Conservation (phyloP, 306 rosid species). For the Trifolium pratense region DNA sequence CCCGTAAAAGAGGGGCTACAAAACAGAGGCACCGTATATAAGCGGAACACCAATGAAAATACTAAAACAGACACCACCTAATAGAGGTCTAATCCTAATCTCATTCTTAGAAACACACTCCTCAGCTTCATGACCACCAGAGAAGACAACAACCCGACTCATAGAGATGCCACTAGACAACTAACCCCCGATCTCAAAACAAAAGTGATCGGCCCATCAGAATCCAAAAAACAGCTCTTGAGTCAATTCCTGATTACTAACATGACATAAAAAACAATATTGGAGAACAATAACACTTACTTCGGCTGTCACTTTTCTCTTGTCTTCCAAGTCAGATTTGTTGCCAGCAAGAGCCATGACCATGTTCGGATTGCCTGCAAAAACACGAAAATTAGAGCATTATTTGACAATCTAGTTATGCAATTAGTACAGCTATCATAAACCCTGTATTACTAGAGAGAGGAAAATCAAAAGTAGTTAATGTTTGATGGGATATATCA, state of each 20-base stretch:
- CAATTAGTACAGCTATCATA: constrained; percentile 11
- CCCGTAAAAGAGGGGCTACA: too few relatives aligned
- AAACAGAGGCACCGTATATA: too few relatives aligned
- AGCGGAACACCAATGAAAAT: too few relatives aligned
- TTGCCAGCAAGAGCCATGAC: constrained; percentile 70
- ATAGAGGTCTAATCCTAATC: too few relatives aligned
- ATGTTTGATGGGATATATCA: constrained; percentile 23
- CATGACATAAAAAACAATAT: constrained; percentile 5
- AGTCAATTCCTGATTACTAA: constrained; percentile 18
- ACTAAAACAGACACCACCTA: too few relatives aligned
- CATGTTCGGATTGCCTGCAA: constrained; percentile 68
- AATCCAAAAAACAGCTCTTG: too few relatives aligned
- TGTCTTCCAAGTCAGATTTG: constrained; percentile 69
- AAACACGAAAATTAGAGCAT: constrained; percentile 32
- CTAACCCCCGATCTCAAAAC: too few relatives aligned
- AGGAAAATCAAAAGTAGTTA: constrained; percentile 11
- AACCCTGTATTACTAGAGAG: constrained; percentile 17
- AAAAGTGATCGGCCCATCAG: too few relatives aligned
- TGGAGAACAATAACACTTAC: constrained; percentile 45
- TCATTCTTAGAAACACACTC: too few relatives aligned
- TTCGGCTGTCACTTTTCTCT: constrained; percentile 62
- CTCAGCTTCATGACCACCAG: too few relatives aligned
- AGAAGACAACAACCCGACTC: too few relatives aligned
- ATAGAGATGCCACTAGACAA: too few relatives aligned
- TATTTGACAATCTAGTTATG: constrained; percentile 34